Percentiles rank a stretch among this genome's conserved stretches.
phyloP scores from a whole-genome alignment of 2,329 filamentous ascomycete species.

The Calonectria hongkongensis region DNA sequence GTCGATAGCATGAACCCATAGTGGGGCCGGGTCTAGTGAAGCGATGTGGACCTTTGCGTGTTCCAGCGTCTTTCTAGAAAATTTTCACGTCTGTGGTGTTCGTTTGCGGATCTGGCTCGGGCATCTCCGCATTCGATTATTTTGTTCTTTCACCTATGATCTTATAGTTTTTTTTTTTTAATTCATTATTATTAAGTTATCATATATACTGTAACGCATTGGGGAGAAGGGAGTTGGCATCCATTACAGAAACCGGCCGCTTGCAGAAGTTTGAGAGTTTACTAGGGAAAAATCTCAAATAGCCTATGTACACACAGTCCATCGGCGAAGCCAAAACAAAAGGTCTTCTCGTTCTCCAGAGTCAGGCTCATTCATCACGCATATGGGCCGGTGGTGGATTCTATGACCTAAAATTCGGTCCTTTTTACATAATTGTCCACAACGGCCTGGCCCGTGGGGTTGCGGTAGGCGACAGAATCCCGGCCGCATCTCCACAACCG shows the following conservation, averaged over 20 bases:
- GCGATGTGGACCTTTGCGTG: slow-evolving; percentile 31
- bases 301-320: neutral
- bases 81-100: slow-evolving; percentile 23
- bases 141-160: neutral
- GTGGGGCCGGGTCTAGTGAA: slow-evolving; percentile 17
- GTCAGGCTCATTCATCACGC: slow-evolving; percentile 16
- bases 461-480: slow-evolving; percentile 21
- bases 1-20: slow-evolving; percentile 29
- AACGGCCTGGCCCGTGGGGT: slow-evolving; percentile 38
- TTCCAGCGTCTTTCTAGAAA: slow-evolving; percentile 40
- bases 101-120: slow-evolving; percentile 18
- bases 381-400: slow-evolving; percentile 30
- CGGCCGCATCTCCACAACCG: slow-evolving; percentile 30
- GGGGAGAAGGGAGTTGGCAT: neutral
- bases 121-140: slow-evolving; percentile 1
- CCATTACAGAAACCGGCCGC: neutral
- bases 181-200: neutral
- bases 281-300: no score
- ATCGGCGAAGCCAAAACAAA: neutral
- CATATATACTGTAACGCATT: neutral
- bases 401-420: slow-evolving; percentile 41
- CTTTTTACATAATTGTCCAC: slow-evolving; percentile 38
- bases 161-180: neutral
- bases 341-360: neutral
- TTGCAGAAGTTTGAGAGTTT: neutral